These are phyloP conservation scores for Globisporangium cystogenes DNA, from an alignment of 352 stramenopile species.

Conservation along the genomic window DNA sequence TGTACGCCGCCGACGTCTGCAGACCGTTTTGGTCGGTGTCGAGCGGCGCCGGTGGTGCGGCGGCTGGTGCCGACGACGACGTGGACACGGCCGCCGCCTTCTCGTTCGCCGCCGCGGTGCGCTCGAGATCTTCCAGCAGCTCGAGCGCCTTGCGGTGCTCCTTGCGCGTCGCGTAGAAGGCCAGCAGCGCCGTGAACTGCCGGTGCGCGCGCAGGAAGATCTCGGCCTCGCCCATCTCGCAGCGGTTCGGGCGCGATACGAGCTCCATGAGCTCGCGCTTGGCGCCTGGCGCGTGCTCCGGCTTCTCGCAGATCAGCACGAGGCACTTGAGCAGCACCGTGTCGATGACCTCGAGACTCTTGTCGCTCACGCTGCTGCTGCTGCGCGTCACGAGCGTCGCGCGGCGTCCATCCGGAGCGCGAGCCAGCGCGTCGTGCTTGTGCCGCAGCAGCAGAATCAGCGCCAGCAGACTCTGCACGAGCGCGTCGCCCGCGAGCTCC, in stretches of 20 bases:
- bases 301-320: constrained; percentile 54
- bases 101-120: constrained; percentile 28
- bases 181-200: constrained; percentile 50
- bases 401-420: neutral
- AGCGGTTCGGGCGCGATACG: constrained; percentile 49
- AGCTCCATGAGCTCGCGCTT: constrained; percentile 47
- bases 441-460: constrained; percentile 47
- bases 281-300: constrained; percentile 23
- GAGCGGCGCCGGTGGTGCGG: constrained; percentile 1
- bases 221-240: constrained; percentile 69
- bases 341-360: constrained; percentile 52
- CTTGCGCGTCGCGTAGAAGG: constrained; percentile 64
- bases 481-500: constrained; percentile 32
- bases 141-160: constrained; percentile 78
- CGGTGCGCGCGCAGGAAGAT: constrained; percentile 71
- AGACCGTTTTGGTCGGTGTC: constrained; percentile 9
- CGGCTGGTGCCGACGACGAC: neutral
- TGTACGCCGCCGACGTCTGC: constrained; percentile 41
- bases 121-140: constrained; percentile 73
- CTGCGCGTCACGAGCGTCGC: neutral
- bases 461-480: constrained; percentile 47
- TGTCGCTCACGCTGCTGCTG: neutral
- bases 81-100: constrained; percentile 1
- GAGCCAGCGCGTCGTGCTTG: constrained; percentile 26
- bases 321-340: constrained; percentile 81